A percentile compares a stretch with the other conserved stretches of the same genome.
Evolutionary conservation across 1,284 basidiomycete species (phyloP).

Genomic region (Puccinia triticina): DNA sequence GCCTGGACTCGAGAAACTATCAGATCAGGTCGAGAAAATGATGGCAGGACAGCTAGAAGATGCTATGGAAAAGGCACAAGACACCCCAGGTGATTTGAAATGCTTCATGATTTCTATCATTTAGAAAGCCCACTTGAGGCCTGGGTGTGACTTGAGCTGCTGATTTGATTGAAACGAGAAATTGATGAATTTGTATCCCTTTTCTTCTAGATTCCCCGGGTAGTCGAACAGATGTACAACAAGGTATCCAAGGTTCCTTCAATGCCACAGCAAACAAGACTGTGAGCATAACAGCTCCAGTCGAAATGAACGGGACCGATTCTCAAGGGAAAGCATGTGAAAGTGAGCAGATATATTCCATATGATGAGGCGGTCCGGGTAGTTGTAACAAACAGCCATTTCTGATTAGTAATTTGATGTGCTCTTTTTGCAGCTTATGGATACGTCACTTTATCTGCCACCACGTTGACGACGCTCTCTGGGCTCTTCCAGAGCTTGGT

Average conservation of each 20-base stretch:
- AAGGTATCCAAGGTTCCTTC: not conserved
- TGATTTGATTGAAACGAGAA: not conserved
- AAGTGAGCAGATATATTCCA: constrained; percentile 6
- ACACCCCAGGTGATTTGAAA: not conserved
- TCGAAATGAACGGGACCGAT: constrained; percentile 37
- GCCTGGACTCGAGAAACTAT: constrained; percentile 19
- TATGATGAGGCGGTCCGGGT: not conserved
- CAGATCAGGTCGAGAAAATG: constrained; percentile 24
- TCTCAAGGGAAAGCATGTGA: constrained; percentile 31
- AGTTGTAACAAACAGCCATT: not conserved
- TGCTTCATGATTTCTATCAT: not conserved
- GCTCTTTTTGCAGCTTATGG: constrained; percentile 14
- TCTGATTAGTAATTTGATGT: not conserved
- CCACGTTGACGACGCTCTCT: constrained; percentile 35
- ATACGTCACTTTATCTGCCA: constrained; percentile 32
- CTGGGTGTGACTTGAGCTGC: not conserved
- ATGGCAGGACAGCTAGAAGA: not conserved
- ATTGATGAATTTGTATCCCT: not conserved
- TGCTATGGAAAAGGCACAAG: not conserved
- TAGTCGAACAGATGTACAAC: not conserved
- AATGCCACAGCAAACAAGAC: constrained; percentile 4
- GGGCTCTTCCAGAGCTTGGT: constrained; percentile 27
- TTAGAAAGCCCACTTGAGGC: not conserved
- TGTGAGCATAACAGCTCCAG: not conserved
- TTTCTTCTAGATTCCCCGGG: constrained; percentile 20